A percentile compares a stretch with the other conserved stretches of the same genome.
Conservation (phyloP, 768 basidiomycete species). For the Pleurotus eryngii region DNA sequence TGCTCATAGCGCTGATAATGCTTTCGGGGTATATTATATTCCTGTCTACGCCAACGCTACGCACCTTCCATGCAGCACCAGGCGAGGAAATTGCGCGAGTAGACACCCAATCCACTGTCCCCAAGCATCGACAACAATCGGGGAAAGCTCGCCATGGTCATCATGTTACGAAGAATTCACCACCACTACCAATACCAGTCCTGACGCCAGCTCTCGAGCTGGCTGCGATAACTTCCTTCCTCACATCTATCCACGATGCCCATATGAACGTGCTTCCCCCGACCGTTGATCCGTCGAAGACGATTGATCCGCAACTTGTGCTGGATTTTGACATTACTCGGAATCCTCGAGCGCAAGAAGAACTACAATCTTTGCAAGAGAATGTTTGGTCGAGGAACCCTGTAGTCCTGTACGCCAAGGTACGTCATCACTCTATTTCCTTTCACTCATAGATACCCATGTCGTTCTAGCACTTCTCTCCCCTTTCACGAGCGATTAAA, state of each 20-base stretch:
- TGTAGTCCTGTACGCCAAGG: constrained; percentile 75
- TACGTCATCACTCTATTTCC: constrained; percentile 14
- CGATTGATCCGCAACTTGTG: constrained; percentile 79
- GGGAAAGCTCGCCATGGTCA: background rate
- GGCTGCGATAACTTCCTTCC: constrained; percentile 70
- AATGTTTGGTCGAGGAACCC: constrained; percentile 75
- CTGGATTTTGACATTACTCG: constrained; percentile 75
- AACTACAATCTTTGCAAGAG: constrained; percentile 54
- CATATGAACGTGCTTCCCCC: constrained; percentile 60
- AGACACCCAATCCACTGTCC: background rate
- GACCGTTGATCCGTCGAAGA: constrained; percentile 54
- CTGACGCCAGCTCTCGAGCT: constrained; percentile 52
- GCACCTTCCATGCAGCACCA: background rate
- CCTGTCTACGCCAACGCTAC: constrained; percentile 18
- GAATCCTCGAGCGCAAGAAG: constrained; percentile 44
- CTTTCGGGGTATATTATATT: constrained; percentile 57
- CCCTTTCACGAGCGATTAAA: constrained; percentile 66
- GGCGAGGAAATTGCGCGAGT: background rate
- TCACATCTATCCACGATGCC: constrained; percentile 62
- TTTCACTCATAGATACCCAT: background rate
- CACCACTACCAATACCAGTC: background rate
- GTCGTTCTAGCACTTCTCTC: constrained; percentile 52
- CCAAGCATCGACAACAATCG: background rate
- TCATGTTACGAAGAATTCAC: background rate
- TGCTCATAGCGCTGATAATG: constrained; percentile 46